Evolutionary conservation across 306 rosid genomes (phyloP), one percentile per base, ranked within the genome.

Genomic region (Fragaria ananassa): DNA sequence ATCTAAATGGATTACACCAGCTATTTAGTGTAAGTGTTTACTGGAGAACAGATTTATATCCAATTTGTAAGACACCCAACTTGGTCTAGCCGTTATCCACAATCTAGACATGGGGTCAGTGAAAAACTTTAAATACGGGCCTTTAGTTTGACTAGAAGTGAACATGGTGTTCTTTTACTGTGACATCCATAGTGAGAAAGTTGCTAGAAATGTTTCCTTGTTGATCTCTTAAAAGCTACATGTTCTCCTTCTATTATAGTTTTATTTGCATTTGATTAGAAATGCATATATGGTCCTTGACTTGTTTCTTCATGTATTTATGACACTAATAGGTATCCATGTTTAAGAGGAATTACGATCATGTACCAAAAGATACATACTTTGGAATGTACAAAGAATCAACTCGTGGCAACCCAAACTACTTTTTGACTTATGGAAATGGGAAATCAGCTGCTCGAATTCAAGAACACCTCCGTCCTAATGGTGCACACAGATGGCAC

Each of bases 401-500:
- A 75, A 86, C 91, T 27, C 97, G 96, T 25, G 97, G 97, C 17
- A 92, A 95, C 78, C 97, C 99, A 77, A 95, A 92, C 88, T 90
- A 95, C 85, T 95, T 95, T 81, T 81, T 95, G 85, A 95, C 99
- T 64, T 95, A 95, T 68, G 99, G 99, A 78, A 95, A 95, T 81
- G 99, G 99, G 84, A 95, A 95, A 89, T 81, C 99, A 46, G 99
- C 80, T 83, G 99, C 97, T 78, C 87, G 99, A 56, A 67, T 95
- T 70, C 93, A 89, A 81, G 90, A 90, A 83, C 97, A 92, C 84
- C 99, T 95, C 71, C 96, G 97, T 61, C 99, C 99, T 27, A 95
- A 95, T 73, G 98, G 98, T 79, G 97, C 98, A 64, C 98, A 95
- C 83, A 92, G 98, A 90, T 95, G 98, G 98, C 96, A 95, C 86